Evolutionary conservation across 495 filamentous ascomycete genomes (phyloP).

Genomic region (Penicillium bialowiezense): DNA sequence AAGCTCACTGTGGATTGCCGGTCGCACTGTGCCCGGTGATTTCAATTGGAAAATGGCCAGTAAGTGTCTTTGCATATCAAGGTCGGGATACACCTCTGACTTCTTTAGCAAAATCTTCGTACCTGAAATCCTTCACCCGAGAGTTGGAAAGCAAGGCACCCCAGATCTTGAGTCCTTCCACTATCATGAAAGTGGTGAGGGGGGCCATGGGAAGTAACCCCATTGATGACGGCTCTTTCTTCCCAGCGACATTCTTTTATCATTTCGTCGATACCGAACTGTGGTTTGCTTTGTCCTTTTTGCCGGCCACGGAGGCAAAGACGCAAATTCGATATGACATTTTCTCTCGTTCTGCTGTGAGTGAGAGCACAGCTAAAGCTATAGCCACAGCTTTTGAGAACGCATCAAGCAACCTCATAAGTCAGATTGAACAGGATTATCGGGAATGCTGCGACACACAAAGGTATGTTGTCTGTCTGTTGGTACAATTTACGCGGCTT

Average conservation of each 20-base stretch:
- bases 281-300: conserved; percentile 13
- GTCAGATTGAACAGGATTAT: conserved; percentile 7
- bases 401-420: neutral
- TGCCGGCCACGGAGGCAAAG: conserved; percentile 18
- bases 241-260: conserved; percentile 15
- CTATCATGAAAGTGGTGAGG: conserved; percentile 4
- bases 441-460: too few species aligned
- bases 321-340: conserved; percentile 23
- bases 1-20: conserved; percentile 27
- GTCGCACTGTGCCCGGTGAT: conserved; percentile 32
- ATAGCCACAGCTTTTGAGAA: neutral
- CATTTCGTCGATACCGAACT: conserved; percentile 14
- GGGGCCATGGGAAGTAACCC: neutral
- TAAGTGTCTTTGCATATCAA: conserved; percentile 9
- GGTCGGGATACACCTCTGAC: neutral
- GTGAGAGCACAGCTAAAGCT: neutral
- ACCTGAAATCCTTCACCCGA: neutral
- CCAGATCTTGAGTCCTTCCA: neutral
- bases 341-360: conserved; percentile 4
- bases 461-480: too few species aligned
- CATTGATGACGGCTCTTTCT: conserved; percentile 4
- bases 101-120: conserved; percentile 2
- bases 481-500: too few species aligned
- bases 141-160: conserved; percentile 8
- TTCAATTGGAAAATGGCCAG: conserved; percentile 48